phyloP scores from a whole-genome alignment of 1,284 basidiomycete genomes.

The Papiliotrema laurentii region DNA sequence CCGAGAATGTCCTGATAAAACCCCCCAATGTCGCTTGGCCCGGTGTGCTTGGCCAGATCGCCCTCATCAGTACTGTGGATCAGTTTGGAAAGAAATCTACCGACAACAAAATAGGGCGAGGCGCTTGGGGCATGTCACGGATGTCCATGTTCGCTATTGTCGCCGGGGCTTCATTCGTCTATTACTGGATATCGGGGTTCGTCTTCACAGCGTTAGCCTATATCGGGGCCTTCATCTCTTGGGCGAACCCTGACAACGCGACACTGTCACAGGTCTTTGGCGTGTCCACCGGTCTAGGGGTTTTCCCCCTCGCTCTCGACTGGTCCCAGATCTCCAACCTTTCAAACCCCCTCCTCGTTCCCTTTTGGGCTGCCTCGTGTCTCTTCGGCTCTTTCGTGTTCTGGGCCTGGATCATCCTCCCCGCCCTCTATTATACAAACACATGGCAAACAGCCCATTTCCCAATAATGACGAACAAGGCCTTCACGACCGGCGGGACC shows the following conservation, averaged over 20 bases:
- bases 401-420: neutral
- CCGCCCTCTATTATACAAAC: neutral
- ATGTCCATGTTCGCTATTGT: neutral
- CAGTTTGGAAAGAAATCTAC: neutral
- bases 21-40: neutral
- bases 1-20: neutral
- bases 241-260: neutral
- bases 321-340: neutral
- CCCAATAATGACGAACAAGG: neutral
- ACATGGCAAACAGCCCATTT: neutral
- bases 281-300: neutral
- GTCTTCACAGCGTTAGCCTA: neutral
- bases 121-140: neutral
- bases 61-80: neutral
- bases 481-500: neutral
- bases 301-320: neutral
- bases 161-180: neutral
- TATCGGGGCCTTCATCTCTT: neutral
- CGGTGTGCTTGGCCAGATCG: neutral
- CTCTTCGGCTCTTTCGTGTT: neutral
- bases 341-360: neutral
- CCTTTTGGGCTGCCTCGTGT: neutral
- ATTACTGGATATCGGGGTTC: neutral
- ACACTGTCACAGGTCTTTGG: neutral
- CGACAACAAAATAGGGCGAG: neutral